phyloP scores from a whole-genome alignment of 257 asterid species.

The Nyctanthes arbortristis region DNA sequence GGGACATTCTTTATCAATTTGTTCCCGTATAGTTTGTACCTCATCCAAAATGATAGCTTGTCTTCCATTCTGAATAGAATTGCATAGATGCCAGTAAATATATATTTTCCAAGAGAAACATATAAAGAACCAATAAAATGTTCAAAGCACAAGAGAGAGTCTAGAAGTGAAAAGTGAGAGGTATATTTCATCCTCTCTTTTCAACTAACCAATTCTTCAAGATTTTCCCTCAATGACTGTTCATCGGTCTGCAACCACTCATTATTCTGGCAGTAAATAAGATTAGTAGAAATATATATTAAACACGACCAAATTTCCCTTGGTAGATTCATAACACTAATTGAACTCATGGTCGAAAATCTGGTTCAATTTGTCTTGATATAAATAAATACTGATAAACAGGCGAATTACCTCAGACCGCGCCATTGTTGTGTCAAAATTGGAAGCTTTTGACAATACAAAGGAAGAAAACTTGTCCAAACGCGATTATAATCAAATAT shows the following conservation, averaged over 20 bases:
- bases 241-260: background rate
- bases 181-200: background rate
- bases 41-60: conserved; percentile 33
- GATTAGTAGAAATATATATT: background rate
- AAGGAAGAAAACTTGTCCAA: background rate
- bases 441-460: conserved; percentile 1
- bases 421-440: conserved; percentile 25
- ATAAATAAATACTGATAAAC: background rate
- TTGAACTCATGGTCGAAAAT: background rate
- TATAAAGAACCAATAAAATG: background rate
- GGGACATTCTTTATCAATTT: conserved; percentile 20
- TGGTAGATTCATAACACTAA: background rate
- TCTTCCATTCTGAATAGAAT: conserved; percentile 23
- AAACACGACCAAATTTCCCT: background rate
- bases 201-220: conserved; percentile 1
- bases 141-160: background rate
- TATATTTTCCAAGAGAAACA: background rate
- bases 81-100: background rate
- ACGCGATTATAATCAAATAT: background rate
- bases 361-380: background rate
- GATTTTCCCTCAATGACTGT: background rate
- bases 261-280: background rate
- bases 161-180: background rate
- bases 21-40: conserved; percentile 38
- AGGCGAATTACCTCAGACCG: conserved; percentile 31